Evolutionary conservation across 2,329 filamentous ascomycete genomes (phyloP).

Genomic region (Septoria linicola): DNA sequence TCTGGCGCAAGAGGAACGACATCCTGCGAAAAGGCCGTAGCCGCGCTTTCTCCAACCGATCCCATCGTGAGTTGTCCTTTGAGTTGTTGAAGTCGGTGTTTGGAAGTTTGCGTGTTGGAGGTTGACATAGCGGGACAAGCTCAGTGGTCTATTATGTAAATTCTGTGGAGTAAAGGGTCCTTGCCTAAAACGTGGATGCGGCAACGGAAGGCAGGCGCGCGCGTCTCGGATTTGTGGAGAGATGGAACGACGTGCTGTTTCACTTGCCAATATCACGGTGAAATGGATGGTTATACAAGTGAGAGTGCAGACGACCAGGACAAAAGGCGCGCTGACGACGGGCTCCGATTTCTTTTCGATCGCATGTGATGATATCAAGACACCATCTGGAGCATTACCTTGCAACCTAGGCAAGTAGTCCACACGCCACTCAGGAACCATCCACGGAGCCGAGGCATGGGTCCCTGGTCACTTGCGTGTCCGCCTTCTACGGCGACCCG

Average conservation of each 20-base stretch:
- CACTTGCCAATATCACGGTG: not conserved
- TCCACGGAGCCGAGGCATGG: conserved; percentile 10
- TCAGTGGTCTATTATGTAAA: conserved; percentile 7
- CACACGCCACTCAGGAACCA: conserved; percentile 1
- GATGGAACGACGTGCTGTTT: not conserved
- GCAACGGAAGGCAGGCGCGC: conserved; percentile 5
- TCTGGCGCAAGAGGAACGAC: conserved; percentile 65
- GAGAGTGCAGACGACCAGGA: not conserved
- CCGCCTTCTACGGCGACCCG: too few relatives aligned
- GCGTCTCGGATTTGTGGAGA: conserved; percentile 10
- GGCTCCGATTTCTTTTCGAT: conserved; percentile 2
- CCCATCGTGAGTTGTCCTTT: conserved; percentile 28
- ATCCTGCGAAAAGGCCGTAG: conserved; percentile 30
- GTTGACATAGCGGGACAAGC: conserved; percentile 24
- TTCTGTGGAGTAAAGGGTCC: conserved; percentile 2
- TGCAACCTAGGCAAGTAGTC: not conserved
- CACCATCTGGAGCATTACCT: not conserved
- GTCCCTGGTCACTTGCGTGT: too few relatives aligned
- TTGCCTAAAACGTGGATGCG: not conserved
- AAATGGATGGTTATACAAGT: not conserved
- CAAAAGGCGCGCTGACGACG: not conserved
- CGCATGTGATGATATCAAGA: conserved; percentile 14
- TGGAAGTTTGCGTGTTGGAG: conserved; percentile 36
- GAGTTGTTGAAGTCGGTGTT: conserved; percentile 36
- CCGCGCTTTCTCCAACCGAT: conserved; percentile 19